Evolutionary conservation across 73 alveolate species (phyloP).

Genomic region (Stentor roeselii): DNA sequence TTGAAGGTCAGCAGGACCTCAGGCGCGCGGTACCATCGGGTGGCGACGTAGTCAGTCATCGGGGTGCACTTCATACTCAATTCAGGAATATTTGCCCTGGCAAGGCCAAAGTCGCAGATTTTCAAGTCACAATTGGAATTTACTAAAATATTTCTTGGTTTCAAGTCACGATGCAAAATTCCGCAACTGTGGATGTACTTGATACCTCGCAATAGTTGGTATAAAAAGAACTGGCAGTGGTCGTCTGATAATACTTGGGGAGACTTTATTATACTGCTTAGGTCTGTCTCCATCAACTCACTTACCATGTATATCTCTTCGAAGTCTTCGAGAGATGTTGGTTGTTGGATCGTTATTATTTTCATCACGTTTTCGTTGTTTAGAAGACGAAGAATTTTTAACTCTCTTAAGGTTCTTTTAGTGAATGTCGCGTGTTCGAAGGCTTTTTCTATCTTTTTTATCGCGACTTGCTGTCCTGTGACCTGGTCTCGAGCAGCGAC

Average conservation of each 20-base stretch:
- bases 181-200: constrained; percentile 84
- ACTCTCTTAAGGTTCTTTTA: constrained; percentile 65
- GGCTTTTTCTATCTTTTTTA: constrained; percentile 66
- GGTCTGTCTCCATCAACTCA: constrained; percentile 93
- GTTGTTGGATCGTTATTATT: constrained; percentile 45
- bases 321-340: constrained; percentile 52
- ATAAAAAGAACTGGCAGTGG: constrained; percentile 75
- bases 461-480: constrained; percentile 58
- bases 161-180: constrained; percentile 76
- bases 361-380: constrained; percentile 70
- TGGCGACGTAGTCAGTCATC: constrained; percentile 63
- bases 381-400: constrained; percentile 59
- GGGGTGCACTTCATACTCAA: constrained; percentile 32
- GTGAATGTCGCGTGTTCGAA: constrained; percentile 57
- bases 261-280: constrained; percentile 81
- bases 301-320: constrained; percentile 74
- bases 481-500: constrained; percentile 72
- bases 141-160: constrained; percentile 75
- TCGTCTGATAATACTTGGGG: constrained; percentile 78
- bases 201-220: constrained; percentile 79
- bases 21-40: constrained; percentile 75
- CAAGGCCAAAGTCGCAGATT: constrained; percentile 84
- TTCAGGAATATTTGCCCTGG: constrained; percentile 46
- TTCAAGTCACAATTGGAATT: constrained; percentile 84
- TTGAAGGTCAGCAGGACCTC: constrained; percentile 47